Evolutionary conservation across 1,284 basidiomycete genomes (phyloP), one percentile per base, ranked within the genome.

Genomic region (Ustanciosporium gigantosporum): DNA sequence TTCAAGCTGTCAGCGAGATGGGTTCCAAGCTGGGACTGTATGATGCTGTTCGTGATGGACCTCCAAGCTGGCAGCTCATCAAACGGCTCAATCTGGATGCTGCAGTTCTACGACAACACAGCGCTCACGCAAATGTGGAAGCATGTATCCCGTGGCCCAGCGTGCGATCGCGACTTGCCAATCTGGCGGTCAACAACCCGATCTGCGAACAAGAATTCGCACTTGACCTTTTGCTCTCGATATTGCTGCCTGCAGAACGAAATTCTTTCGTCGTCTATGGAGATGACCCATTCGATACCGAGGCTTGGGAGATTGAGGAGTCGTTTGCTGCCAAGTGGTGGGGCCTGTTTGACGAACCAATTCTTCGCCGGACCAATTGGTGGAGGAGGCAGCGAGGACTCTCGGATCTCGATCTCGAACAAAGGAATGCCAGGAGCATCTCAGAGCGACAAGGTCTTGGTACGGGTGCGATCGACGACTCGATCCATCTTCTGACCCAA

Each of bases 331-430:
- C 21, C 4, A 68, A 68, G 41, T 70, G 67, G 67, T 58, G 45
- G 44, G 55, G 58, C 3, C 42, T 70, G 13, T 53, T 68, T n/a
- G 67, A 70, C 34, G 46, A 55, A 4, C 44, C 53, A 3, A 40
- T 50, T 16, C 6, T 70, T 13, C 41, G 44, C 17, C 42, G 66
- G 16, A 56, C 66, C 23, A 66, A 62, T 19, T 70, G 59, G 56
- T 70, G 67, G 67, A 38, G 67, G 25, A 43, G 52, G 22, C 65
- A 58, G 42, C 52, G 66, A 17, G 60, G 61, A 2, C 40, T 68
- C 9, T 4, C 21, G 2, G 23, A 38, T 6, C 49, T 52, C 20
- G 21, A 31, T 19, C 7, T 29, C 11, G 11, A 29, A 29, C 27
- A n/a, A n/a, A n/a, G n/a, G n/a, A n/a, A n/a, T n/a, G n/a, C n/a